A percentile compares a stretch with the other conserved stretches of the same genome.
These are phyloP conservation scores for Panaeolus cyanescens DNA, from an alignment of 768 basidiomycete species.

Conservation along the genomic window DNA sequence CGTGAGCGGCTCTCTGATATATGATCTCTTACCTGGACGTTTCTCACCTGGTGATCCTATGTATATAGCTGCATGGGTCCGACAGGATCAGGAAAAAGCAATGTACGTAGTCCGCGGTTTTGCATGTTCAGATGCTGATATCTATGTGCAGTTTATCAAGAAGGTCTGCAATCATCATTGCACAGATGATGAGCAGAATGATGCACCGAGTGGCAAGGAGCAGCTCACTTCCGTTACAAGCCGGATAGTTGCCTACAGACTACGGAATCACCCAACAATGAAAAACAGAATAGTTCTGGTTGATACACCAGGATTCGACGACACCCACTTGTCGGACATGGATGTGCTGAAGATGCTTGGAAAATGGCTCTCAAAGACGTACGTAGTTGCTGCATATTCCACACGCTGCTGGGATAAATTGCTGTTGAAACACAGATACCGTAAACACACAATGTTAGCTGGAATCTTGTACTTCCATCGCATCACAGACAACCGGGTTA, in stretches of 20 bases:
- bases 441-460: constrained; percentile 8
- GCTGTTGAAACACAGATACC: background rate
- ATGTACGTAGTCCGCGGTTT: background rate
- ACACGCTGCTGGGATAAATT: background rate
- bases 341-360: constrained; percentile 25
- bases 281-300: constrained; percentile 12
- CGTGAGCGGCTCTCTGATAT: background rate
- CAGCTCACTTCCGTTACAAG: background rate
- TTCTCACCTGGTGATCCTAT: background rate
- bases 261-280: background rate
- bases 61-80: background rate
- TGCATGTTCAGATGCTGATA: no score
- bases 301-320: constrained; percentile 30
- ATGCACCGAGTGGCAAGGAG: background rate
- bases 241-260: background rate
- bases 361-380: constrained; percentile 22
- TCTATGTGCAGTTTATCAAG: background rate
- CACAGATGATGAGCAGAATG: background rate
- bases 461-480: constrained; percentile 48
- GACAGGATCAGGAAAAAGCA: background rate
- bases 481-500: constrained; percentile 42
- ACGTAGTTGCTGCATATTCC: background rate
- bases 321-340: constrained; percentile 18
- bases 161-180: background rate
- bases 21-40: background rate